Percentiles rank a stretch among this genome's conserved stretches.
Conservation (phyloP, 2,329 filamentous ascomycete genomes). For the Epichloe festucae region DNA sequence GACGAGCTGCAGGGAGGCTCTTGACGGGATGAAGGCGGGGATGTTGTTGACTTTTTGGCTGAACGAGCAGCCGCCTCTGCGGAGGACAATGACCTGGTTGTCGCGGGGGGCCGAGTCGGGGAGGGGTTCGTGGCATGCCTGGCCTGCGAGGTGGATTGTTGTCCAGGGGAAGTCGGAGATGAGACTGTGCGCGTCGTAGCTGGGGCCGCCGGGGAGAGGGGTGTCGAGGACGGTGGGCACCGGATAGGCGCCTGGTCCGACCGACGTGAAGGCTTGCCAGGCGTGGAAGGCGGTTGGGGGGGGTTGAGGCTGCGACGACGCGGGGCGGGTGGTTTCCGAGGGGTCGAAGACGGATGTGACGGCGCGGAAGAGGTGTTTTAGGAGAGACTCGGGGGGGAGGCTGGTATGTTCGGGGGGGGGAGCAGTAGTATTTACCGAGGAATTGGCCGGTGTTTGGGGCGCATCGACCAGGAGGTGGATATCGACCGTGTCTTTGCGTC, state of each 20-base stretch:
- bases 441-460: slow-evolving; percentile 14
- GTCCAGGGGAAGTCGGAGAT: slow-evolving; percentile 50
- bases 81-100: slow-evolving; percentile 71
- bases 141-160: slow-evolving; percentile 56
- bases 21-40: slow-evolving; percentile 56
- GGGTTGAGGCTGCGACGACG: slow-evolving; percentile 17
- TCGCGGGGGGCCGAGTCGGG: slow-evolving; percentile 37
- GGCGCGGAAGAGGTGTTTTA: slow-evolving; percentile 33
- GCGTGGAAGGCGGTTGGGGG: slow-evolving; percentile 30
- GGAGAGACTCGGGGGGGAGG: slow-evolving; percentile 25
- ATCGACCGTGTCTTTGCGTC: slow-evolving; percentile 61
- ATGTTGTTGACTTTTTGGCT: slow-evolving; percentile 72
- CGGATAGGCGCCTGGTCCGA: slow-evolving; percentile 49
- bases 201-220: slow-evolving; percentile 27
- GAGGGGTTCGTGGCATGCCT: slow-evolving; percentile 49
- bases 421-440: slow-evolving; percentile 7
- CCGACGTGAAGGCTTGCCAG: slow-evolving; percentile 39
- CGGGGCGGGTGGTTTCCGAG: slow-evolving; percentile 17
- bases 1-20: slow-evolving; percentile 60
- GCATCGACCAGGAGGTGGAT: slow-evolving; percentile 44
- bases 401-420: neutral
- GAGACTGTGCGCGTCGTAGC: slow-evolving; percentile 25
- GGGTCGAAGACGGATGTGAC: slow-evolving; percentile 31
- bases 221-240: slow-evolving; percentile 53
- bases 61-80: slow-evolving; percentile 75